Percentiles rank a stretch among this genome's conserved stretches.
phyloP scores from a whole-genome alignment of 768 basidiomycete genomes.

The Tylopilus vinaceipallidus region DNA sequence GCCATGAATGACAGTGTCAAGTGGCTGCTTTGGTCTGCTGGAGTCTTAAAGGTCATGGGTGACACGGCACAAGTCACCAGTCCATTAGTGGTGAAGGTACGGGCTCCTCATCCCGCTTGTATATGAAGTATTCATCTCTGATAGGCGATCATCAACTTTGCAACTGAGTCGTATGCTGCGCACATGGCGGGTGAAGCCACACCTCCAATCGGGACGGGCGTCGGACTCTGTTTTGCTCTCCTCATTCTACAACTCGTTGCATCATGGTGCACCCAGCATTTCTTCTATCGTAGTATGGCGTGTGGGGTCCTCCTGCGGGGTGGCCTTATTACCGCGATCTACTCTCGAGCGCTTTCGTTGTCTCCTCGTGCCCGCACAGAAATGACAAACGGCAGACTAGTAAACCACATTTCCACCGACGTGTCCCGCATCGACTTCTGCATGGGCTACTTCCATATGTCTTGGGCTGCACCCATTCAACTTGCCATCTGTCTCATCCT shows the following conservation, averaged over 20 bases:
- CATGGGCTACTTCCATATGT: constrained; percentile 76
- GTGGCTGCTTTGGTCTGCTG: constrained; percentile 78
- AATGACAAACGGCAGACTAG: constrained; percentile 83
- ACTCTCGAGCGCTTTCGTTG: constrained; percentile 71
- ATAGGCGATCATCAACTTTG: constrained; percentile 71
- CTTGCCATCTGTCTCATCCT: constrained; percentile 74
- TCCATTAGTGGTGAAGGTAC: constrained; percentile 78
- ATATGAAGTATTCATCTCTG: background rate
- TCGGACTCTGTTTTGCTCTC: constrained; percentile 75
- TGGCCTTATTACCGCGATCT: constrained; percentile 86
- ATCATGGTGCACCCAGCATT: constrained; percentile 74
- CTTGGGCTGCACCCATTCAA: constrained; percentile 76
- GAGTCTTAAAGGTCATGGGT: constrained; percentile 54
- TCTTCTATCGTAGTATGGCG: constrained; percentile 73
- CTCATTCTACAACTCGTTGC: constrained; percentile 64
- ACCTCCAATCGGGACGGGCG: constrained; percentile 53
- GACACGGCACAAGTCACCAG: constrained; percentile 73
- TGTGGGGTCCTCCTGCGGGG: constrained; percentile 80
- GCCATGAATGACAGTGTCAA: constrained; percentile 78
- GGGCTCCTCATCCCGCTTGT: background rate
- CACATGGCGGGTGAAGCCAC: constrained; percentile 37
- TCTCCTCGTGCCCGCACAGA: constrained; percentile 77
- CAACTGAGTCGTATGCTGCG: constrained; percentile 55
- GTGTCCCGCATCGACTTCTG: constrained; percentile 91
- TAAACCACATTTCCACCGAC: constrained; percentile 93